These are phyloP conservation scores for Russula emetica DNA, from an alignment of 768 basidiomycete genomes.

Conservation along the genomic window DNA sequence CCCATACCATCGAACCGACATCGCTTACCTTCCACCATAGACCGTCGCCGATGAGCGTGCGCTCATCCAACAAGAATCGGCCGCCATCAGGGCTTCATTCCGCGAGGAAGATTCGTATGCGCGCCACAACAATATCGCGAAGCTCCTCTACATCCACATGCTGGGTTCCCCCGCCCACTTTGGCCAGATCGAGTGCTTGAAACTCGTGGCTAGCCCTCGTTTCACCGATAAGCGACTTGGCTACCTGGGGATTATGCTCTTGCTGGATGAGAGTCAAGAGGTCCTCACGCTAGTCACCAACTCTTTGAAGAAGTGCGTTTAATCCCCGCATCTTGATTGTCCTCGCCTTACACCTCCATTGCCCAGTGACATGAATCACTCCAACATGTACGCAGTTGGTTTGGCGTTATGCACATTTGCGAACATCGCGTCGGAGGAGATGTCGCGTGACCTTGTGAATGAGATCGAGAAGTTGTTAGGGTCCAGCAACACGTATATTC, in stretches of 20 bases:
- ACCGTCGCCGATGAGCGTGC: constrained; percentile 98
- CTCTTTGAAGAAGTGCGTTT: constrained; percentile 88
- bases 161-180: constrained; percentile 98
- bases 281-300: constrained; percentile 97
- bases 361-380: constrained; percentile 95
- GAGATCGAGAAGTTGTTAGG: constrained; percentile 97
- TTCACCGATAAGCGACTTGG: constrained; percentile 96
- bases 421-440: constrained; percentile 98
- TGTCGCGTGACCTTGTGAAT: constrained; percentile 96
- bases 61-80: constrained; percentile 95
- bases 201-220: constrained; percentile 89
- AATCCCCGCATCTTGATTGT: background rate
- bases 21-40: constrained; percentile 41
- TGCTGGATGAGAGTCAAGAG: constrained; percentile 97
- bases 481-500: constrained; percentile 96
- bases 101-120: constrained; percentile 94
- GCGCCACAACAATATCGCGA: constrained; percentile 96
- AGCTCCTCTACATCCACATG: constrained; percentile 98
- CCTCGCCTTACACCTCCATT: constrained; percentile 21
- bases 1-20: background rate
- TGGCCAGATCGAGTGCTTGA: constrained; percentile 96
- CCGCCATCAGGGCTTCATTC: constrained; percentile 94
- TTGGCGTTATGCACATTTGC: constrained; percentile 97
- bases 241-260: constrained; percentile 95
- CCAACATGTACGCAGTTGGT: constrained; percentile 98